These are phyloP conservation scores for Phytophthora quininea DNA, from an alignment of 352 stramenopile genomes.

Conservation along the genomic window DNA sequence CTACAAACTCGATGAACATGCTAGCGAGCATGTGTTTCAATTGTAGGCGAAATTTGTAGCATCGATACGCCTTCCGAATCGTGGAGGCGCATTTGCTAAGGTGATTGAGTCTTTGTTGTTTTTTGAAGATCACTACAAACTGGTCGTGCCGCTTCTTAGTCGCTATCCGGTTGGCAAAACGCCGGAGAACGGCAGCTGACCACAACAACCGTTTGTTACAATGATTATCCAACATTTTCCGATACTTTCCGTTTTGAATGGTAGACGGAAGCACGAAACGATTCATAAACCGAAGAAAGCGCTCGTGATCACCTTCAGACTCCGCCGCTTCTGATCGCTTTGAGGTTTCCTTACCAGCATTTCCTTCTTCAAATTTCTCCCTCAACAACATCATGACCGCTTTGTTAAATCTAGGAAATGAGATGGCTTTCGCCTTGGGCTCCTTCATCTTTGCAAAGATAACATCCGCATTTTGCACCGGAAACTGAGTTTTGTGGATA, in stretches of 20 bases:
- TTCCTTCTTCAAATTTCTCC: constrained; percentile 49
- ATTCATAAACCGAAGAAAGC: constrained; percentile 70
- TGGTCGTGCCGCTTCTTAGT: constrained; percentile 46
- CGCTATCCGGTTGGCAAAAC: constrained; percentile 49
- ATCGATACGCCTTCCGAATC: constrained; percentile 54
- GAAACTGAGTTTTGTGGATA: constrained; percentile 64
- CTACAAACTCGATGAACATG: constrained; percentile 71
- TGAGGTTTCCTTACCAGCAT: background rate
- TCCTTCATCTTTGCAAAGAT: constrained; percentile 84
- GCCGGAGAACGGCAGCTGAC: constrained; percentile 45
- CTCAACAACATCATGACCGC: constrained; percentile 64
- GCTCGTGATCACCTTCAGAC: constrained; percentile 30
- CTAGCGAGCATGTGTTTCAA: constrained; percentile 48
- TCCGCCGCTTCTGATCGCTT: constrained; percentile 8
- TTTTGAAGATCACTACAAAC: constrained; percentile 49
- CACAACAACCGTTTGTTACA: constrained; percentile 53
- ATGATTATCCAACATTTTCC: constrained; percentile 46
- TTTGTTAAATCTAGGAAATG: constrained; percentile 67
- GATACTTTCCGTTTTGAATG: constrained; percentile 64
- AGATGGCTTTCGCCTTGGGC: constrained; percentile 63
- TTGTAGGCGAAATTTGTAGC: constrained; percentile 53
- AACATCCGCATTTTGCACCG: constrained; percentile 59
- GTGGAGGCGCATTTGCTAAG: constrained; percentile 32
- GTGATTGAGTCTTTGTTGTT: constrained; percentile 38
- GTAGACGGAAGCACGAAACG: constrained; percentile 65